Conservation (phyloP, 139 green algal species). For the Diplosphaera chodatii region DNA sequence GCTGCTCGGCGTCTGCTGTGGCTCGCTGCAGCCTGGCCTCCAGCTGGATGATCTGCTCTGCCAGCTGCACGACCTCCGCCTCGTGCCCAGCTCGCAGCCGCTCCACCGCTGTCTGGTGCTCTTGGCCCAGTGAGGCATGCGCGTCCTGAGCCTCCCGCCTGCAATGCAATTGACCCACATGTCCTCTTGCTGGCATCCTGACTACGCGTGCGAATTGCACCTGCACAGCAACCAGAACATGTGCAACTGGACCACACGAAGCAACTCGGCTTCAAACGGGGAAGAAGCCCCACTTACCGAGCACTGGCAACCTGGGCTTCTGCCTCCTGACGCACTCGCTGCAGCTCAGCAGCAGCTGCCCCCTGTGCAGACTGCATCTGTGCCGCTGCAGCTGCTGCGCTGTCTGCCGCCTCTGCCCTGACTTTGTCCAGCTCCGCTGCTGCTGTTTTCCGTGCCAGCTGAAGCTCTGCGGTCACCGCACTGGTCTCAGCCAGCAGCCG, state of each 20-base stretch:
- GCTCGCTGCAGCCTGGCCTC: slow-evolving; percentile 9
- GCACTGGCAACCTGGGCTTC: background rate
- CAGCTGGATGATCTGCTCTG: slow-evolving; percentile 4
- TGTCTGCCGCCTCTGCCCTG: background rate
- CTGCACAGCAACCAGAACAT: too few relatives aligned
- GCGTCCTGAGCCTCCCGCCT: background rate
- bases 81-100: background rate
- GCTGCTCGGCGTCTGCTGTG: slow-evolving; percentile 3
- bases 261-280: too few relatives aligned
- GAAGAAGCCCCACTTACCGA: too few relatives aligned
- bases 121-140: background rate
- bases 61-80: background rate
- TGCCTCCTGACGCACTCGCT: background rate
- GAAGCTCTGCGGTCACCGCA: background rate
- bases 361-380: background rate
- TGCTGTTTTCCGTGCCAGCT: background rate
- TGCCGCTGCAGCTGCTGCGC: too few relatives aligned
- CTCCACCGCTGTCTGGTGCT: background rate
- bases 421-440: background rate
- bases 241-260: too few relatives aligned
- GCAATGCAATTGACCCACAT: too few relatives aligned
- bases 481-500: background rate
- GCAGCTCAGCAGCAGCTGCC: background rate
- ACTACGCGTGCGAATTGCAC: too few relatives aligned
- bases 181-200: too few relatives aligned